Evolutionary conservation across 2,329 filamentous ascomycete species (phyloP), one percentile per base, ranked within the genome.

Genomic region (Amphichorda felina): DNA sequence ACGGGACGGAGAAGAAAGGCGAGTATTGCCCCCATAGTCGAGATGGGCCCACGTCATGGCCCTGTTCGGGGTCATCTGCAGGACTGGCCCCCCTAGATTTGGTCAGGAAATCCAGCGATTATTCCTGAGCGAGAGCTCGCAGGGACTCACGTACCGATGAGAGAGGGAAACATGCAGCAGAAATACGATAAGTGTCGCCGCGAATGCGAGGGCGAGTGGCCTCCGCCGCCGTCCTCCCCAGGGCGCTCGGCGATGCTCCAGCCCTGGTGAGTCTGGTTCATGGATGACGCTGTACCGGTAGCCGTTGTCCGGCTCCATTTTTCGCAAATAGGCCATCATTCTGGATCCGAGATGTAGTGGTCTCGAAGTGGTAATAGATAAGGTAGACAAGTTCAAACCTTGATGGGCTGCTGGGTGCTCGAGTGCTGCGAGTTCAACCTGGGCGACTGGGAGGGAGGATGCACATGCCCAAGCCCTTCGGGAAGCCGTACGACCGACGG

Each of bases 1-100:
- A 86, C 6, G 77, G 70, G 0, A 88, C 79, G 1, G 79, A 70
- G 57, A 83, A 94, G 60, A 77, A 93, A 2, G 87, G 84, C 14
- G 85, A 82, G 55, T 94, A 94, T 54, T 89, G 86, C 38, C 87
- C 88, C 85, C 86, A 94, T 37, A 66, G 70, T 10, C 17, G 29
- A 13, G 17, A 30, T 30, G 29, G 11, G 17, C 10, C 8, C 8
- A 30, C 17, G 29, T 11, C 10, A 14, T 10, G 6, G 6, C 21
- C 21, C n/a, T n/a, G n/a, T n/a, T n/a, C n/a, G n/a, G n/a, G n/a
- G n/a, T n/a, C n/a, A n/a, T n/a, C n/a, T n/a, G n/a, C n/a, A n/a
- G n/a, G n/a, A n/a, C n/a, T n/a, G n/a, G n/a, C n/a, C n/a, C n/a
- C n/a, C n/a, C n/a, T n/a, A n/a, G n/a, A n/a, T n/a, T n/a, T n/a